Evolutionary conservation across 2,329 filamentous ascomycete species (phyloP).

Genomic region (Scedosporium minutisporum): DNA sequence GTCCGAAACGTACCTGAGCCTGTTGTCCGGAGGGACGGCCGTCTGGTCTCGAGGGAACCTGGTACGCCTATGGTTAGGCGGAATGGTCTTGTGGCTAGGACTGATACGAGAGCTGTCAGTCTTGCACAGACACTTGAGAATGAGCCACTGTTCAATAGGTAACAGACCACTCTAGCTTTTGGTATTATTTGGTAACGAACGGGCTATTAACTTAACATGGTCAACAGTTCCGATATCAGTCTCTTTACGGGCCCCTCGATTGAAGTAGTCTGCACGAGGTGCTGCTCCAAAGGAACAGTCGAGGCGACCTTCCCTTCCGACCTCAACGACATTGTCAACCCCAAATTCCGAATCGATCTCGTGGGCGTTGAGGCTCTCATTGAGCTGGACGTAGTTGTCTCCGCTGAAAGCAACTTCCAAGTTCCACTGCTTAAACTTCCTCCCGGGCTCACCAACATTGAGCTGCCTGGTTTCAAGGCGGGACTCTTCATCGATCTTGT

Average conservation of each 20-base stretch:
- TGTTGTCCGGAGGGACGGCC: not conserved
- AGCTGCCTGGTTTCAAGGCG: not conserved
- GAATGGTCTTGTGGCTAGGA: constrained; percentile 5
- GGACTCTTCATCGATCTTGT: constrained; percentile 7
- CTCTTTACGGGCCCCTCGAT: constrained; percentile 3
- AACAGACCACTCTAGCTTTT: not conserved
- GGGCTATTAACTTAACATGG: not conserved
- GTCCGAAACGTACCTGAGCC: not conserved
- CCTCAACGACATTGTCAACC: constrained; percentile 4
- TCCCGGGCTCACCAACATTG: constrained; percentile 1
- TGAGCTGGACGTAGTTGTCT: constrained; percentile 4
- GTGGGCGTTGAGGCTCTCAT: not conserved
- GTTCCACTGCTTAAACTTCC: not conserved
- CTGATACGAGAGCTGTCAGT: constrained; percentile 1
- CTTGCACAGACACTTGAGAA: constrained; percentile 5
- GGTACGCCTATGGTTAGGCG: constrained; percentile 7
- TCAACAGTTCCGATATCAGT: not conserved
- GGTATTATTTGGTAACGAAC: not conserved
- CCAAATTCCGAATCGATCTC: constrained; percentile 7
- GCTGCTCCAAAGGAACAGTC: constrained; percentile 4
- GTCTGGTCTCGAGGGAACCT: not conserved
- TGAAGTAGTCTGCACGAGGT: constrained; percentile 4
- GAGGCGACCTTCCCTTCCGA: constrained; percentile 7
- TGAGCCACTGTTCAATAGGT: constrained; percentile 7
- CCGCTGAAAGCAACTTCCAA: not conserved